Evolutionary conservation across 345 rosid genomes (phyloP), one percentile per base, ranked within the genome.

Genomic region (Citropsis articulata): DNA sequence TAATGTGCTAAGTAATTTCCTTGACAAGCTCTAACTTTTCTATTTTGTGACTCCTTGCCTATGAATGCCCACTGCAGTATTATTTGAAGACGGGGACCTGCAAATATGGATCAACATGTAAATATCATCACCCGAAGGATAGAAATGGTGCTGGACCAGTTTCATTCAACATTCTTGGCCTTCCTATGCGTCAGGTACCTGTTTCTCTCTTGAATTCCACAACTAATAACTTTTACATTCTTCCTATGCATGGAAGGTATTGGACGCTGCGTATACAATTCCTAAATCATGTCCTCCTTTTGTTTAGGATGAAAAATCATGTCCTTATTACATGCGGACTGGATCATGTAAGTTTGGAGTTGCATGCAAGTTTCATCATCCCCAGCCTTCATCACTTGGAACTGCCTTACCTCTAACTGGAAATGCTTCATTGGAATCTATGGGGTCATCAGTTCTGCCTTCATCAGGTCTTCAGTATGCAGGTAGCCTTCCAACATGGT

Each of bases 311-410:
- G 94, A 89, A 80, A 91, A 90, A 84, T 75, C 97, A 66, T 93
- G 97, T 55, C 92, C 97, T 35, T 90, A 84, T 78, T 93, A 91
- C 87, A 84, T 93, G 92, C 87, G 90, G 57, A 91, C 86, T 82
- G 95, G 97, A 69, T 64, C 87, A 66, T 93, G 97, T 83, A 89
- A 89, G 81, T 92, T 89, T 69, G 93, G 93, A 76, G 90, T 84
- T 68, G 90, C 97, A 9, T 92, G 97, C 89, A 93, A 90, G 84
- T 93, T 93, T 82, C 90, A 93, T 81, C 97, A 93, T 81, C 97
- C 97, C 61, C 94, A 89, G 79, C 95, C 93, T 78, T 85, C 88
- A 68, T 56, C 88, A 59, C 22, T 66, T 18, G 89, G 85, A 75
- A 33, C 81, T 45, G 71, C 84, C 71, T 72, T 77, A 12, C 73